Conservation (phyloP, 2,329 filamentous ascomycete species). For the Cytospora paraplurivora region DNA sequence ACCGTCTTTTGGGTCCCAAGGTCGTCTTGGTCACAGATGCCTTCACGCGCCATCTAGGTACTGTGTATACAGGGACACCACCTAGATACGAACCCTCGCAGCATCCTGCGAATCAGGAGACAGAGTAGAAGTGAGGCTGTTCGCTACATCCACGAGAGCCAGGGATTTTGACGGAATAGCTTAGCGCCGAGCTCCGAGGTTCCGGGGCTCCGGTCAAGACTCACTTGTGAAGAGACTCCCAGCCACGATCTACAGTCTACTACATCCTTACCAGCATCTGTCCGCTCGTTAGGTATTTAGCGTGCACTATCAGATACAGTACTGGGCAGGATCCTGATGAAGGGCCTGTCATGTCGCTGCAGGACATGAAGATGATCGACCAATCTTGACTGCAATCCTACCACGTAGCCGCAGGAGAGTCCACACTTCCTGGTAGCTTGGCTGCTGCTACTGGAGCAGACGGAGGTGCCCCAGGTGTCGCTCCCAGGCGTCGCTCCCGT, state of each 20-base stretch:
- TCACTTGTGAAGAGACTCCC: too few relatives aligned
- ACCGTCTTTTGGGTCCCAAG: neutral
- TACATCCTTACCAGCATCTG: neutral
- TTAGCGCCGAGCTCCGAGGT: neutral
- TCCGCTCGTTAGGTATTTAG: neutral
- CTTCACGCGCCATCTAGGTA: neutral
- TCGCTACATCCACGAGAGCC: neutral
- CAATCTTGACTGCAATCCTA: slow-evolving; percentile 18
- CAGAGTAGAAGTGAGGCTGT: slow-evolving; percentile 25
- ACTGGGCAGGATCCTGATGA: neutral
- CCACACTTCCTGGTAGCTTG: slow-evolving; percentile 14
- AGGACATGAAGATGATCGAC: slow-evolving; percentile 2
- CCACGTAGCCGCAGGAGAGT: neutral
- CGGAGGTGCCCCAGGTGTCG: neutral
- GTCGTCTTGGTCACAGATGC: neutral
- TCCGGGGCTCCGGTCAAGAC: too few relatives aligned
- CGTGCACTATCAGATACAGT: slow-evolving; percentile 12
- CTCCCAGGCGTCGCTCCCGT: neutral
- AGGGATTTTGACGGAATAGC: neutral
- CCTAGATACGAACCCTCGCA: neutral
- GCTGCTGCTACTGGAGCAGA: neutral
- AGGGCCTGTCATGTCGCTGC: neutral
- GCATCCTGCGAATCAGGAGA: slow-evolving; percentile 14
- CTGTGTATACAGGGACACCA: neutral
- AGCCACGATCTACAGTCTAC: too few relatives aligned